phyloP scores from a whole-genome alignment of 352 stramenopile species.

The Globisporangium irregulare region DNA sequence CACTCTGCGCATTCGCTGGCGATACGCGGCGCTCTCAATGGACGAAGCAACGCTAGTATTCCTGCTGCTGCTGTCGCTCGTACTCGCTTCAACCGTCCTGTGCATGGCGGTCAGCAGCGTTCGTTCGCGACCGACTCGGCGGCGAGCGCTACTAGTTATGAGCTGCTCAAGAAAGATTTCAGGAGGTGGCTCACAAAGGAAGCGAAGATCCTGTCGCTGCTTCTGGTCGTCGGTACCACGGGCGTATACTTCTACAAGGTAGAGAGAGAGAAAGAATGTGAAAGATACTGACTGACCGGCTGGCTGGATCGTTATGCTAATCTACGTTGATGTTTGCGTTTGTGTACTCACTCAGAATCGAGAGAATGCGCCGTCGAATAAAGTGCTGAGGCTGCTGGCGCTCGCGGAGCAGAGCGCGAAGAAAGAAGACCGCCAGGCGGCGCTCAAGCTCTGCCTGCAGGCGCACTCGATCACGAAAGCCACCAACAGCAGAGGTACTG shows the following conservation, averaged over 20 bases:
- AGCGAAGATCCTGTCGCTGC: slow-evolving; percentile 34
- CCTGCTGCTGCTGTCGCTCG: not conserved
- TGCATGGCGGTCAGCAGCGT: not conserved
- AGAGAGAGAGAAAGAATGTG: not conserved
- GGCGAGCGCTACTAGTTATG: slow-evolving; percentile 20
- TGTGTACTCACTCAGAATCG: slow-evolving; percentile 37
- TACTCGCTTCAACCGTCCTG: not conserved
- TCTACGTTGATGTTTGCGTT: not conserved
- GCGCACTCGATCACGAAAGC: slow-evolving; percentile 62
- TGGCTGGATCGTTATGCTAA: not conserved
- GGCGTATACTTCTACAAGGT: slow-evolving; percentile 75
- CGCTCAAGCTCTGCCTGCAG: slow-evolving; percentile 65
- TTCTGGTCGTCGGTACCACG: slow-evolving; percentile 42
- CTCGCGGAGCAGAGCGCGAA: slow-evolving; percentile 45
- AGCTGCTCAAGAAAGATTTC: slow-evolving; percentile 64
- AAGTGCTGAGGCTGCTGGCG: slow-evolving; percentile 49
- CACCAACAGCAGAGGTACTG: slow-evolving; percentile 59
- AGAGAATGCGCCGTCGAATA: slow-evolving; percentile 48
- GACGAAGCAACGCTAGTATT: not conserved
- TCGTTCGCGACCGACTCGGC: slow-evolving; percentile 10
- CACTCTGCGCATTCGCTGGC: not conserved
- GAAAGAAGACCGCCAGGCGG: slow-evolving; percentile 42
- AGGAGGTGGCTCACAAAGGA: slow-evolving; percentile 57
- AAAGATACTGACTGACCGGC: not conserved
- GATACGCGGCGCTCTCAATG: not conserved